These are phyloP conservation scores for Leishmania gerbilli DNA, from an alignment of 208 protist genomes.

Conservation along the genomic window DNA sequence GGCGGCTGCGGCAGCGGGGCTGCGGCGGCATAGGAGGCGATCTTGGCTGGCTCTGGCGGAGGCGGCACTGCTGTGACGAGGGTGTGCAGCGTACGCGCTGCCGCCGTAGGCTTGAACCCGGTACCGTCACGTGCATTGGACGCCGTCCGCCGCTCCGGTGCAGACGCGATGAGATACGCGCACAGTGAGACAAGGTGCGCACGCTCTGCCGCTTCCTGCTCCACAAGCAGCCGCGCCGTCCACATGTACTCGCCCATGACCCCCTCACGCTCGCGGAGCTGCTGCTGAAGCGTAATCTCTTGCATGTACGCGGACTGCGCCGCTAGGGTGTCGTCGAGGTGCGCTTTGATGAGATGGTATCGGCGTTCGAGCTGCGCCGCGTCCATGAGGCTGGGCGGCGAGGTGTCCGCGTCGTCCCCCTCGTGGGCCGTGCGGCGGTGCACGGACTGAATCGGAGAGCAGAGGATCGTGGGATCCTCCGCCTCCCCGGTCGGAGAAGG, in stretches of 20 bases:
- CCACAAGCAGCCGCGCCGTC: slow-evolving; percentile 18
- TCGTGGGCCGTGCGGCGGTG: neutral
- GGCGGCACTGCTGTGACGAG: neutral
- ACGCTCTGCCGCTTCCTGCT: slow-evolving; percentile 29
- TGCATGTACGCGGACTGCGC: slow-evolving; percentile 22
- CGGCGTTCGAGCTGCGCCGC: slow-evolving; percentile 11
- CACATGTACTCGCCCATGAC: slow-evolving; percentile 27
- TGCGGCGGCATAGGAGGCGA: neutral
- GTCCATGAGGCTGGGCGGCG: neutral
- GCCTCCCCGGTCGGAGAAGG: neutral
- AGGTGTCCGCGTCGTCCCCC: neutral
- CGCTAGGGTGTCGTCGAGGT: slow-evolving; percentile 6
- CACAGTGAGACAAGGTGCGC: slow-evolving; percentile 12
- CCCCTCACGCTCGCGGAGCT: slow-evolving; percentile 19
- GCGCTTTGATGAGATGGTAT: slow-evolving; percentile 8
- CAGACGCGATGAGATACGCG: neutral
- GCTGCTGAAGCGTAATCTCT: slow-evolving; percentile 11
- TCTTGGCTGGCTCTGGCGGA: neutral
- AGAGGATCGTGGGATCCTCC: neutral
- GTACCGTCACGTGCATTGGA: neutral
- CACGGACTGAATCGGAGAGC: neutral
- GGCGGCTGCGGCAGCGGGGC: neutral
- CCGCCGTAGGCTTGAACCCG: neutral
- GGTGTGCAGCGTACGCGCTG: neutral
- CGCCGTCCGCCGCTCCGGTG: neutral